Conservation (phyloP, 1,284 basidiomycete species). For the Mycosarcoma mackinlayi region DNA sequence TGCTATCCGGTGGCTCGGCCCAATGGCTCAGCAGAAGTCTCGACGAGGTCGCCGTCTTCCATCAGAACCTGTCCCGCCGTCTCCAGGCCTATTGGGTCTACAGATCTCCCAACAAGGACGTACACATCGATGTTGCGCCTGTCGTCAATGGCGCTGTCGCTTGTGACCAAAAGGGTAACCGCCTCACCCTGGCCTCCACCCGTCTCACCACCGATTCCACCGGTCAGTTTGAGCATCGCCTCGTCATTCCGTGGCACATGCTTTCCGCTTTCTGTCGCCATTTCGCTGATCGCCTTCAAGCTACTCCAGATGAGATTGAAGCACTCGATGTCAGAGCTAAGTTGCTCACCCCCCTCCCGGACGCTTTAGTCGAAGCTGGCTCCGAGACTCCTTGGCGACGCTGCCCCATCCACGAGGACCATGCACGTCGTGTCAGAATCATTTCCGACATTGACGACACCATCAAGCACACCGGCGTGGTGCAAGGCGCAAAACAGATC, state of each 20-base stretch:
- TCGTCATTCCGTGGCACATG: slow-evolving; percentile 49
- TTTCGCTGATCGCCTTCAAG: slow-evolving; percentile 18
- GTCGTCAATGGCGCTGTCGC: slow-evolving; percentile 36
- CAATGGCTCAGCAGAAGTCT: slow-evolving; percentile 49
- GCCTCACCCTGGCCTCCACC: slow-evolving; percentile 39
- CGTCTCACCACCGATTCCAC: slow-evolving; percentile 35
- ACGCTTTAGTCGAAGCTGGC: not conserved
- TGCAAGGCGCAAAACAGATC: slow-evolving; percentile 66
- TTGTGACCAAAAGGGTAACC: slow-evolving; percentile 18
- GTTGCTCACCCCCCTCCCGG: slow-evolving; percentile 8
- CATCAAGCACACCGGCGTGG: slow-evolving; percentile 74
- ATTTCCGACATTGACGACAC: slow-evolving; percentile 97
- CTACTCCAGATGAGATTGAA: slow-evolving; percentile 24
- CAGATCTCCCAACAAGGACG: slow-evolving; percentile 40
- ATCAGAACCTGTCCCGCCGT: slow-evolving; percentile 44
- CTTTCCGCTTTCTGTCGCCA: slow-evolving; percentile 46
- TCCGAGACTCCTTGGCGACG: slow-evolving; percentile 38
- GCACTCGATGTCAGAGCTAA: slow-evolving; percentile 40
- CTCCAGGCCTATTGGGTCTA: slow-evolving; percentile 60
- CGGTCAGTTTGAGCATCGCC: slow-evolving; percentile 41
- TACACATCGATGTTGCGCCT: slow-evolving; percentile 52
- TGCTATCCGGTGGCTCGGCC: slow-evolving; percentile 36
- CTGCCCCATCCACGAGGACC: slow-evolving; percentile 39
- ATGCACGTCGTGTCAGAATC: slow-evolving; percentile 70
- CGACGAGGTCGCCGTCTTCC: slow-evolving; percentile 52